phyloP scores from a whole-genome alignment of 1,139 yeast genomes.

The Yamadazyma pseudoaaseri region DNA sequence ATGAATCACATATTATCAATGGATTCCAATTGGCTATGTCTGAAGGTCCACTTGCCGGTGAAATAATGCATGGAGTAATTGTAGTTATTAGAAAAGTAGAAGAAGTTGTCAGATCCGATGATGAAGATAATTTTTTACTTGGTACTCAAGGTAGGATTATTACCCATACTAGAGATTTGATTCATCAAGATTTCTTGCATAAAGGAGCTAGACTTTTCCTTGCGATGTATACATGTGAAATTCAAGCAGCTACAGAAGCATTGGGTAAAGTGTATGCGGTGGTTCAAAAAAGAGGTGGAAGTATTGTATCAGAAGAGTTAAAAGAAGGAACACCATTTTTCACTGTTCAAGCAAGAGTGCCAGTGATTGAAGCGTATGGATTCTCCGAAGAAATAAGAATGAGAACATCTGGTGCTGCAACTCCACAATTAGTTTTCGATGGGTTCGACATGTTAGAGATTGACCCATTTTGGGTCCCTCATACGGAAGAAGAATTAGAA shows the following conservation, averaged over 20 bases:
- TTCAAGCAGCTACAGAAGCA: slow-evolving; percentile 93
- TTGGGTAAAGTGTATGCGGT: slow-evolving; percentile 95
- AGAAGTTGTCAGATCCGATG: slow-evolving; percentile 26
- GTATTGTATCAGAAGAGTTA: slow-evolving; percentile 87
- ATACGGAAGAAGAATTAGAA: slow-evolving; percentile 93
- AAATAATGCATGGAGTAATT: slow-evolving; percentile 81
- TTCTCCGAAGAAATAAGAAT: slow-evolving; percentile 93
- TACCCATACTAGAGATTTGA: slow-evolving; percentile 68
- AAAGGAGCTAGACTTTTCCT: slow-evolving; percentile 89
- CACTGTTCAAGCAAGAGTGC: slow-evolving; percentile 79
- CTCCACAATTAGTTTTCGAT: slow-evolving; percentile 88
- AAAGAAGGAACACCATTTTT: slow-evolving; percentile 98
- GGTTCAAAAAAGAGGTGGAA: slow-evolving; percentile 84
- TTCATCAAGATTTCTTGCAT: slow-evolving; percentile 65
- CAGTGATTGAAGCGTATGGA: slow-evolving; percentile 96
- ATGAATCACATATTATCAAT: slow-evolving; percentile 66
- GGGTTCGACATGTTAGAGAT: slow-evolving; percentile 85
- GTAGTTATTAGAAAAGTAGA: slow-evolving; percentile 40
- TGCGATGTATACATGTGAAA: slow-evolving; percentile 92
- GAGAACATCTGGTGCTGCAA: slow-evolving; percentile 94
- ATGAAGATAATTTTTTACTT: slow-evolving; percentile 25
- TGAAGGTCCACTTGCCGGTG: slow-evolving; percentile 88
- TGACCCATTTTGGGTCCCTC: slow-evolving; percentile 99
- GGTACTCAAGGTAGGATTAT: slow-evolving; percentile 70
- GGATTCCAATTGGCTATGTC: slow-evolving; percentile 83